A percentile compares a stretch with the other conserved stretches of the same genome.
Conservation (phyloP, 257 asterid genomes). For the Nicotiana attenuata region DNA sequence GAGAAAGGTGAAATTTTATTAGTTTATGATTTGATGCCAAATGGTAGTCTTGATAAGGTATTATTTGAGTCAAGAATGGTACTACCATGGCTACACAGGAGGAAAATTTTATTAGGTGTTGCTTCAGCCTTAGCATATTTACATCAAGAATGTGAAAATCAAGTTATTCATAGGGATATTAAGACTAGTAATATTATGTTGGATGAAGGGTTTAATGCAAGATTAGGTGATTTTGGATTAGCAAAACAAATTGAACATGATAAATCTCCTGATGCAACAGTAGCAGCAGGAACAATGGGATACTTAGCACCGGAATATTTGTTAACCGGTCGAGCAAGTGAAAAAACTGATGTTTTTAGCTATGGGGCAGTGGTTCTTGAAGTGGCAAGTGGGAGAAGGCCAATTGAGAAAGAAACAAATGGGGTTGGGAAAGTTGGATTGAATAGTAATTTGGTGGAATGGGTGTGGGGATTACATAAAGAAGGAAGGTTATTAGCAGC, state of each 20-base stretch:
- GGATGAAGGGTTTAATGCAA: slow-evolving; percentile 16
- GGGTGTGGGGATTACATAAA: slow-evolving; percentile 9
- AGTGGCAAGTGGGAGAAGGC: slow-evolving; percentile 13
- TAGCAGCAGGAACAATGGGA: slow-evolving; percentile 16
- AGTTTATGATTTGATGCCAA: slow-evolving; percentile 17
- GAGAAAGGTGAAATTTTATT: slow-evolving; percentile 18
- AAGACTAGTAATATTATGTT: slow-evolving; percentile 15
- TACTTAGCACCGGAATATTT: slow-evolving; percentile 11
- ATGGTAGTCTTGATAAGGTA: slow-evolving; percentile 18
- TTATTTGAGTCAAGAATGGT: slow-evolving; percentile 6
- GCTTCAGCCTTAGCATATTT: slow-evolving; percentile 21
- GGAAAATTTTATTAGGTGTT: slow-evolving; percentile 11
- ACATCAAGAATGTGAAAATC: slow-evolving; percentile 22
- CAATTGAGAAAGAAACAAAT: slow-evolving; percentile 3
- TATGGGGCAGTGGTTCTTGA: slow-evolving; percentile 11
- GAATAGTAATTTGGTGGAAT: slow-evolving; percentile 6
- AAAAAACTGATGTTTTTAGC: slow-evolving; percentile 11
- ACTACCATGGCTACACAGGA: slow-evolving; percentile 8
- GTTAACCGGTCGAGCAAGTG: slow-evolving; percentile 4
- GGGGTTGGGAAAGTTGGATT: not conserved
- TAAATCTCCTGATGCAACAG: slow-evolving; percentile 7
- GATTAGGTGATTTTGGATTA: slow-evolving; percentile 7
- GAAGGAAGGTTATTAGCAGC: not conserved
- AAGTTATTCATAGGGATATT: slow-evolving; percentile 7
- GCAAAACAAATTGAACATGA: slow-evolving; percentile 10